A percentile compares a stretch with the other conserved stretches of the same genome.
Evolutionary conservation across 2,329 filamentous ascomycete species (phyloP).

Genomic region (Chrysoporthe puriensis): DNA sequence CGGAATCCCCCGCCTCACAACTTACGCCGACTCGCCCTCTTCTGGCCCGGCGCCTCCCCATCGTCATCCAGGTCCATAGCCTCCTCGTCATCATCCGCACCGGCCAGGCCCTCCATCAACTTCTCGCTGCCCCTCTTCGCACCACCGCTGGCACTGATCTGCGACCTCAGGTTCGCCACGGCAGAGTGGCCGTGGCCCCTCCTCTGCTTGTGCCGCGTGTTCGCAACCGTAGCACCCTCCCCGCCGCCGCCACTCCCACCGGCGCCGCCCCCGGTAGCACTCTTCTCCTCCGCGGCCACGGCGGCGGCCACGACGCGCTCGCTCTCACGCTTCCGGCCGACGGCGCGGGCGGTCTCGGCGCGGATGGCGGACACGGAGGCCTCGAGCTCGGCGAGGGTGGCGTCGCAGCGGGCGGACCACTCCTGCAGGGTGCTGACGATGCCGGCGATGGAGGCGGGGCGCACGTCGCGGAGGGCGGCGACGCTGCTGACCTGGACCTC

Average conservation of each 20-base stretch:
- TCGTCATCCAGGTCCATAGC: slow-evolving; percentile 60
- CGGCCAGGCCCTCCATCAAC: slow-evolving; percentile 47
- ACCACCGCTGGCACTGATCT: slow-evolving; percentile 3
- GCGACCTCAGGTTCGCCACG: slow-evolving; percentile 9
- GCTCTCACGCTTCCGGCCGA: slow-evolving; percentile 52
- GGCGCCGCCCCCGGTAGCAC: slow-evolving; percentile 24
- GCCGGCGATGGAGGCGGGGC: slow-evolving; percentile 69
- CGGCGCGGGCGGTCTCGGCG: slow-evolving; percentile 56
- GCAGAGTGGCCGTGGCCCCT: slow-evolving; percentile 4
- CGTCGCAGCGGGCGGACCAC: slow-evolving; percentile 80
- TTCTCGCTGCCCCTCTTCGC: slow-evolving; percentile 29
- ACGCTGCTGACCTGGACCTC: slow-evolving; percentile 79
- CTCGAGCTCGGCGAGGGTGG: slow-evolving; percentile 76
- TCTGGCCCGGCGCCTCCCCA: slow-evolving; percentile 55
- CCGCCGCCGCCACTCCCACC: slow-evolving; percentile 32
- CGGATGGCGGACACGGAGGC: slow-evolving; percentile 72
- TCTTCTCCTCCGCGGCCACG: slow-evolving; percentile 48
- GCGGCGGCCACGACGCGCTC: slow-evolving; percentile 53
- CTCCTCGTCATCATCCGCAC: slow-evolving; percentile 49
- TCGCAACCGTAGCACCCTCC: slow-evolving; percentile 14
- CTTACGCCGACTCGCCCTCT: slow-evolving; percentile 58
- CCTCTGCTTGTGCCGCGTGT: slow-evolving; percentile 14
- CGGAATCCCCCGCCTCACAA: slow-evolving; percentile 40
- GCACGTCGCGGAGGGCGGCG: slow-evolving; percentile 83
- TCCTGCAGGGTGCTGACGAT: slow-evolving; percentile 70